These are phyloP conservation scores for Cinchona pubescens DNA, from an alignment of 257 asterid genomes.

Conservation along the genomic window DNA sequence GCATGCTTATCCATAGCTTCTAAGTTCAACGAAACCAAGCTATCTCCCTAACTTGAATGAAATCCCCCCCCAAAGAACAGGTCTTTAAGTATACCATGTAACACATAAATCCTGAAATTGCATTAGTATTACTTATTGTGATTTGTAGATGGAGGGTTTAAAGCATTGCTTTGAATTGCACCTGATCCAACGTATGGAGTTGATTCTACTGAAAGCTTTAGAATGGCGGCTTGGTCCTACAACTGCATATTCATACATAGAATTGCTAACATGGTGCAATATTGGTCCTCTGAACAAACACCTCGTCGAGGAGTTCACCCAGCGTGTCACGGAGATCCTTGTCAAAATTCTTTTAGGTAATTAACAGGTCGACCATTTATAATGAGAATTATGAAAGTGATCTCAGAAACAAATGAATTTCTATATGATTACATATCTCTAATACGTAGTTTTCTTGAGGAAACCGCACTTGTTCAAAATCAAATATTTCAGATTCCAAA, in stretches of 20 bases:
- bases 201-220: slow-evolving; percentile 44
- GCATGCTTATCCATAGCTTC: slow-evolving; percentile 68
- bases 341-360: slow-evolving; percentile 48
- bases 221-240: slow-evolving; percentile 53
- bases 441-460: neutral
- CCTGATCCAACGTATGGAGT: slow-evolving; percentile 55
- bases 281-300: slow-evolving; percentile 20
- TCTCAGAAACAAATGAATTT: neutral
- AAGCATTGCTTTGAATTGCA: slow-evolving; percentile 36
- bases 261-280: slow-evolving; percentile 29
- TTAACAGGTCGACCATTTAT: too few species aligned
- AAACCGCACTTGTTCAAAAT: neutral
- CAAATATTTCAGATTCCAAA: slow-evolving; percentile 37
- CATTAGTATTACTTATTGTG: neutral
- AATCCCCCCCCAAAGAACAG: too few species aligned
- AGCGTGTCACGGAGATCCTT: slow-evolving; percentile 37
- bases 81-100: too few species aligned
- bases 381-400: too few species aligned
- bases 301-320: slow-evolving; percentile 26
- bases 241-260: slow-evolving; percentile 57
- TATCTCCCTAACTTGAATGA: slow-evolving; percentile 34
- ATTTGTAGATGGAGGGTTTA: slow-evolving; percentile 39
- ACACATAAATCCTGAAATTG: too few species aligned
- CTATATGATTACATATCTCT: neutral
- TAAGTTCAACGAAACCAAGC: slow-evolving; percentile 56